Evolutionary conservation across 2,329 filamentous ascomycete genomes (phyloP).

Genomic region (Fusarium guadeloupense): DNA sequence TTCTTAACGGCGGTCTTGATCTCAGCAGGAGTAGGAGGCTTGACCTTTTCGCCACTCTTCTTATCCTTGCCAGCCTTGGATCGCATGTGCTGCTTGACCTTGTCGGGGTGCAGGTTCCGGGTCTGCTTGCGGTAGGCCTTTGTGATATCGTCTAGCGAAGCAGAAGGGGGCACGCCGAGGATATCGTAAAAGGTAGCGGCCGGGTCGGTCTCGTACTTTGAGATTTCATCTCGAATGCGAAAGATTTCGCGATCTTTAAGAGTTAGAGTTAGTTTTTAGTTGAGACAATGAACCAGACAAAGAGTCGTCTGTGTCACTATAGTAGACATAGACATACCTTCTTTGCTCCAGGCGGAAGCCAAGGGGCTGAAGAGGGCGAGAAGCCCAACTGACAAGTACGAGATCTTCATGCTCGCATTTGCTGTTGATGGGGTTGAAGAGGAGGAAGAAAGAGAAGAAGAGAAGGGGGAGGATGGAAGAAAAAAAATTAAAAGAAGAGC

Average conservation of each 20-base stretch:
- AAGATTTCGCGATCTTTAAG: constrained; percentile 93
- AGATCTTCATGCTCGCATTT: constrained; percentile 74
- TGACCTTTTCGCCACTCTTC: constrained; percentile 70
- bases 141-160: constrained; percentile 87
- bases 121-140: constrained; percentile 94
- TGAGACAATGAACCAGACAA: no score
- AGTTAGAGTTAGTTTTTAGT: constrained; percentile 11
- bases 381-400: constrained; percentile 73
- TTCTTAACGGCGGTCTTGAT: constrained; percentile 81
- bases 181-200: constrained; percentile 95
- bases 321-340: constrained; percentile 65
- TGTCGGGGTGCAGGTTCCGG: constrained; percentile 88
- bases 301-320: background rate
- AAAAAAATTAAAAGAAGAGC: background rate
- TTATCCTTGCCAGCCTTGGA: constrained; percentile 70
- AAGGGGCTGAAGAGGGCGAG: constrained; percentile 73
- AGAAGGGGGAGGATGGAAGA: background rate
- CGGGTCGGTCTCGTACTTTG: constrained; percentile 76
- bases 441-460: background rate
- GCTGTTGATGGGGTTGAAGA: constrained; percentile 13
- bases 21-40: constrained; percentile 77
- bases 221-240: constrained; percentile 88
- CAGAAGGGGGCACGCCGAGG: constrained; percentile 77
- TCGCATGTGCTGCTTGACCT: constrained; percentile 85
- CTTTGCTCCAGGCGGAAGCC: constrained; percentile 83